These are phyloP conservation scores for Wickerhamiella australiensis DNA, from an alignment of 805 yeast species.

Conservation along the genomic window DNA sequence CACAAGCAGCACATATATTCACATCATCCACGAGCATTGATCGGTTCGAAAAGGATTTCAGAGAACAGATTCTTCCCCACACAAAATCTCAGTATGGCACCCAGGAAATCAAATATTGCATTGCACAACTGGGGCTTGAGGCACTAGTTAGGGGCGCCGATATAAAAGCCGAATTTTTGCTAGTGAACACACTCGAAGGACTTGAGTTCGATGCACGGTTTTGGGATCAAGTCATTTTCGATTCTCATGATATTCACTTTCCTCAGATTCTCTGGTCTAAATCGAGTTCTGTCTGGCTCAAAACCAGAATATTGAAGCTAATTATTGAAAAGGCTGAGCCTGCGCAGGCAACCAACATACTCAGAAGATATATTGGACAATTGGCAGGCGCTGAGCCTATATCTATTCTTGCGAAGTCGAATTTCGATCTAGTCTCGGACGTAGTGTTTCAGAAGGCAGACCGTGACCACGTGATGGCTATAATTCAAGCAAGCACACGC, in stretches of 20 bases:
- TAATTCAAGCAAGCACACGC: not conserved
- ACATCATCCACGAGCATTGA: constrained; percentile 2
- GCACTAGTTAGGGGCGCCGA: constrained; percentile 10
- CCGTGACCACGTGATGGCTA: not conserved
- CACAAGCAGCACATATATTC: constrained; percentile 10
- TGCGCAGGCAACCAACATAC: constrained; percentile 2
- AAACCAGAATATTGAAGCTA: constrained; percentile 12
- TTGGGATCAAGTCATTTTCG: constrained; percentile 7
- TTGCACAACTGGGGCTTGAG: constrained; percentile 12
- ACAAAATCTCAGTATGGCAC: not conserved
- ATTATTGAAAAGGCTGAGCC: constrained; percentile 2
- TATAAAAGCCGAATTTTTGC: not conserved
- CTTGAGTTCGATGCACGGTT: not conserved
- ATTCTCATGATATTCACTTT: constrained; percentile 10
- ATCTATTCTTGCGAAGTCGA: not conserved
- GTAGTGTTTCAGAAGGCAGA: not conserved
- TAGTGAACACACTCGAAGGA: not conserved
- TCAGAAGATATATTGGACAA: constrained; percentile 11
- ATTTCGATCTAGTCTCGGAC: not conserved
- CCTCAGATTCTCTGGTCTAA: constrained; percentile 16
- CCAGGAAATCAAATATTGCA: constrained; percentile 3
- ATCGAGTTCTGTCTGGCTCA: constrained; percentile 16
- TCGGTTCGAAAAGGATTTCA: not conserved
- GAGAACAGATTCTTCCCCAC: not conserved
- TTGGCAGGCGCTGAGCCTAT: constrained; percentile 7